Conservation (phyloP, 495 filamentous ascomycete genomes). For the Xylaria scruposa region DNA sequence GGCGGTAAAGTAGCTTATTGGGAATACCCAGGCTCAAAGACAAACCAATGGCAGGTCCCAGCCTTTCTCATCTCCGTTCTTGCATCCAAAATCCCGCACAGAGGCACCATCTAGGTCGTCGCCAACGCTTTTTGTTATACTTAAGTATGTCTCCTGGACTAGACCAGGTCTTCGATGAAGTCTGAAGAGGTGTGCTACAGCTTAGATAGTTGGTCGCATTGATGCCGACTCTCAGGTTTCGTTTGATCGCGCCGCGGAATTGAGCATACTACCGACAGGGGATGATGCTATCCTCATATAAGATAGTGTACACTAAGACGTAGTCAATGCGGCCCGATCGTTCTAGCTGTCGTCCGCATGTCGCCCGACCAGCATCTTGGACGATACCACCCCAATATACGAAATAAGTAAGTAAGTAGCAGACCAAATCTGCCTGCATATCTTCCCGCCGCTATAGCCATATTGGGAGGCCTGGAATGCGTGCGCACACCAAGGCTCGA, state of each 20-base stretch:
- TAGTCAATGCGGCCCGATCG: conserved; percentile 3
- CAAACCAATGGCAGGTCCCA: conserved; percentile 2
- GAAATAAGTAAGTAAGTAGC: too few species aligned
- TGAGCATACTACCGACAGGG: not conserved
- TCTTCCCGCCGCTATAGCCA: not conserved
- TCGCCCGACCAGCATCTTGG: conserved; percentile 1
- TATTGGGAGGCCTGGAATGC: not conserved
- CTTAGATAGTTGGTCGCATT: not conserved
- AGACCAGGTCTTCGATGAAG: not conserved
- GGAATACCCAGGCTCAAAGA: not conserved
- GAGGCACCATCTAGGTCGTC: not conserved
- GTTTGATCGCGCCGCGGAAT: not conserved
- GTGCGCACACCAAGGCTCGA: not conserved
- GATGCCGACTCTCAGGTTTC: not conserved
- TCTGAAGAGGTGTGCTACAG: not conserved
- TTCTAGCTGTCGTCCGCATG: not conserved
- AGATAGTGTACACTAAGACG: not conserved
- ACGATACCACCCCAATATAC: not conserved
- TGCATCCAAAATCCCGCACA: conserved; percentile 29
- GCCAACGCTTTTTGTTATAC: not conserved
- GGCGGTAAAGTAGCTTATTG: conserved; percentile 34
- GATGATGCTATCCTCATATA: not conserved
- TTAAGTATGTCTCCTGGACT: not conserved
- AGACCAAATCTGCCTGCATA: conserved; percentile 6
- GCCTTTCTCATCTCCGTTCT: conserved; percentile 12